Evolutionary conservation across 805 yeast genomes (phyloP), one percentile per base, ranked within the genome.

Genomic region (Candida easanensis): DNA sequence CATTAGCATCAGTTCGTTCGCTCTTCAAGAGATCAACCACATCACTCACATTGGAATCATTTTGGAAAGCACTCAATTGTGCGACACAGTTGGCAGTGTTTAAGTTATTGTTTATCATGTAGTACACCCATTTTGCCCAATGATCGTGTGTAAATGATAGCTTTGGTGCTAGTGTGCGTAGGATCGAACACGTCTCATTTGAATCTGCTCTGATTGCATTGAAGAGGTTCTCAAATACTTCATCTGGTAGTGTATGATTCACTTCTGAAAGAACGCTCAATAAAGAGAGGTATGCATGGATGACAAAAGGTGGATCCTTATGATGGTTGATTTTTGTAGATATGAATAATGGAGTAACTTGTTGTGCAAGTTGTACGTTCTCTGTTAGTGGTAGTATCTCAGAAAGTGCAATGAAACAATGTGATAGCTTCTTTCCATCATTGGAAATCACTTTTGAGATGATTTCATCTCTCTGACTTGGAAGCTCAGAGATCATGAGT

Each of bases 41-140:
- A 15, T 53, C 48, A 10, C 33, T 5, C 3, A 26, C n/a, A 10
- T 36, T 49, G n/a, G n/a, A n/a, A n/a, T n/a, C n/a, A 1, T 19
- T 4, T 19, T 13, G n/a, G 33, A 58, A 54, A 6, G 26, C 17
- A 4, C 32, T 16, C 11, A 59, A 36, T 33, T 52, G 50, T 39
- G 74, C 57, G 3, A 77, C 58, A 9, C 70, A 58, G 10, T 57
- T 47, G 2, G 78, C 65, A 11, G 73, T 57, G 20, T 63, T 58
- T 17, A 54, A 21, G 42, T 74, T 74, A 7, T 70, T 70, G 39
- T 58, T 62, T 36, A 54, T 63, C 39, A 76, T 64, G 43, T 66
- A 69, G 34, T 63, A 53, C 1, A 67, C 19, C 58, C 77, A 63
- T 36, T 62, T 65, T 0, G 54, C 42, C 41, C 56, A 48, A 17